Evolutionary conservation across 2,329 filamentous ascomycete species (phyloP).

Genomic region (Aureobasidium lini): DNA sequence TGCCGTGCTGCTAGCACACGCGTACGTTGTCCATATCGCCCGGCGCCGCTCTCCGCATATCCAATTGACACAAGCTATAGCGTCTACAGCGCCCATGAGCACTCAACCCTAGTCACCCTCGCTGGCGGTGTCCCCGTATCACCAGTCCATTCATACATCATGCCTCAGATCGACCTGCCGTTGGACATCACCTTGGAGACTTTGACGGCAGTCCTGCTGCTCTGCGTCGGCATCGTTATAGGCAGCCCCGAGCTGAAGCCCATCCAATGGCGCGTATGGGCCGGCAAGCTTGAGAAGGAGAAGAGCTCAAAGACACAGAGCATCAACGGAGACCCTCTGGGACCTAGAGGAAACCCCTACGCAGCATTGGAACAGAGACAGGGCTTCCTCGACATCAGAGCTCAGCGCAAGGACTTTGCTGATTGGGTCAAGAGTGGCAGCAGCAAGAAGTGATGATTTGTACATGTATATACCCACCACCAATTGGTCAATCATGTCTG

Average conservation of each 20-base stretch:
- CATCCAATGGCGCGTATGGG: conserved; percentile 76
- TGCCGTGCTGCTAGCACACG: conserved; percentile 72
- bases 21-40: conserved; percentile 52
- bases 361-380: conserved; percentile 67
- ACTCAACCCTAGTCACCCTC: conserved; percentile 58
- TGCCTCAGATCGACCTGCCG: conserved; percentile 49
- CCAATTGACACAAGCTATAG: conserved; percentile 41
- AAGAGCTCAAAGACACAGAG: conserved; percentile 41
- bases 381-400: conserved; percentile 80
- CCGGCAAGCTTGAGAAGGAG: conserved; percentile 68
- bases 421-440: conserved; percentile 54
- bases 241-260: conserved; percentile 73
- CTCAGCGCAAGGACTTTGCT: conserved; percentile 67
- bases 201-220: conserved; percentile 66
- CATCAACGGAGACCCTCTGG: conserved; percentile 47
- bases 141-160: conserved; percentile 11
- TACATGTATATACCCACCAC: background rate
- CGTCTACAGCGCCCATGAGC: conserved; percentile 93
- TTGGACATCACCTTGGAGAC: conserved; percentile 85
- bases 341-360: conserved; percentile 75
- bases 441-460: conserved; percentile 1
- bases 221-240: conserved; percentile 76
- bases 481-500: background rate
- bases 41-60: conserved; percentile 13
- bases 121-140: conserved; percentile 33